Evolutionary conservation across 257 asterid genomes (phyloP), one percentile per base, ranked within the genome.

Genomic region (Solanum paucissectum): DNA sequence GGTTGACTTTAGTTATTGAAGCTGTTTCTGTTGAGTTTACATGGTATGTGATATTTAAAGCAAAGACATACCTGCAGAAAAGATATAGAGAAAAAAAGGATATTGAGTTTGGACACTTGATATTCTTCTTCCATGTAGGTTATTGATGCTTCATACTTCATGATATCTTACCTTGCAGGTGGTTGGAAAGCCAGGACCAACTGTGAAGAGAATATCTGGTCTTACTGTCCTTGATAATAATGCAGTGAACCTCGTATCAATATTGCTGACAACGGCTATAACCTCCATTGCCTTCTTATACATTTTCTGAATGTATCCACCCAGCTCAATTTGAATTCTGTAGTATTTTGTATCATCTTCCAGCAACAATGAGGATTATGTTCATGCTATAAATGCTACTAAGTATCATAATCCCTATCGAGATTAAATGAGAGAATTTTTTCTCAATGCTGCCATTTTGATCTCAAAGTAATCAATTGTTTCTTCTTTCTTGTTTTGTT

Each of bases 131-230:
- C 18, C 40, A 25, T 81, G 85, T 46, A 44, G 42, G 85, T 18
- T 44, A 49, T 82, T 82, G 69, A 82, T 82, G 69, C 69, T 82
- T 82, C 42, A 82, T 82, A 29, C 27, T 58, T 83, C 8, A 33
- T 34, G 85, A 46, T 33, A 14, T 58, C 29, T 86, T 49, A 44
- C 52, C 87, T 87, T 91, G 92, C 94, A 94, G 99, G 96, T 97
- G 42, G 99, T 97, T 21, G 96, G 94, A 37, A 95, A 95, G 92
- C 95, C 98, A 73, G 99, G 99, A 13, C 97, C 97, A 58, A 94
- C 98, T 3, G 99, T 95, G 42, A 95, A 93, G 94, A 95, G 87
- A 90, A 97, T 97, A 33, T 95, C 97, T 1, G 99, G 99, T 86
- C 92, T 95, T 79, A 90, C 91, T 87, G 84, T 95, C 86, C 95